Base-by-base conservation (phyloP, 2,329 filamentous ascomycete species). In the Sporothrix sp. region DNA sequence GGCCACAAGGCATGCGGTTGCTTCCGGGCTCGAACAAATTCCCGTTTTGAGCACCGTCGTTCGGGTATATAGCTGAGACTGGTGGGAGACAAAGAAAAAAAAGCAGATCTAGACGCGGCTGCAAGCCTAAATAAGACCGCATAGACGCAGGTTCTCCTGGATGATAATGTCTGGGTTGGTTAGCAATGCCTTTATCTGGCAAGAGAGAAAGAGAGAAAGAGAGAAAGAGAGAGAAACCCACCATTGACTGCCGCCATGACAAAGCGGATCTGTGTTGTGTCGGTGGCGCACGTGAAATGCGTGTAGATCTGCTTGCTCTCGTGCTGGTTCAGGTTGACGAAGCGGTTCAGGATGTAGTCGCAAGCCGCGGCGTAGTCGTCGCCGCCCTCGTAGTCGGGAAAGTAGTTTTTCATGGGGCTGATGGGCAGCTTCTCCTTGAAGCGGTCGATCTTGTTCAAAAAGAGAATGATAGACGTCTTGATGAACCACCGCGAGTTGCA, bases 291-390 rank as follows among this genome's bases (percentile, higher is more conserved):
- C 46, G 93, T 98, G 72, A 98, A 98, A 71, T 97, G 93, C 53
- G 93, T 98, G 77, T 98, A 98, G 68, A 98, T 97, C 70, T 98
- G 93, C 78, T 98, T 98, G 50, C 89, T 95, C 75, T 97, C 93
- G 68, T 96, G 91, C 71, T 97, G 93, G 74, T 98, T 98, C 66
- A 98, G 75, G 66, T 87, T 93, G 62, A 97, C 93, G 70, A 98
- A 98, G 66, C 93, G 82, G 78, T 97, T 97, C 56, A 98, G 80
- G 63, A 98, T 97, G 73, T 98, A 98, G 69, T 98, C 91, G 73
- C 93, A 98, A 33, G 93, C 93, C 47, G 88, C 85, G 36, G 85
- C 84, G 65, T 98, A 98, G 70, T 98, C 91, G 60, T 95, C 85
- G 60, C 93, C 93, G 59, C 91, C 87, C 73, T 97, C 91, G 68